phyloP scores from a whole-genome alignment of 2,329 filamentous ascomycete species.

The Xylaria hypoxylon region DNA sequence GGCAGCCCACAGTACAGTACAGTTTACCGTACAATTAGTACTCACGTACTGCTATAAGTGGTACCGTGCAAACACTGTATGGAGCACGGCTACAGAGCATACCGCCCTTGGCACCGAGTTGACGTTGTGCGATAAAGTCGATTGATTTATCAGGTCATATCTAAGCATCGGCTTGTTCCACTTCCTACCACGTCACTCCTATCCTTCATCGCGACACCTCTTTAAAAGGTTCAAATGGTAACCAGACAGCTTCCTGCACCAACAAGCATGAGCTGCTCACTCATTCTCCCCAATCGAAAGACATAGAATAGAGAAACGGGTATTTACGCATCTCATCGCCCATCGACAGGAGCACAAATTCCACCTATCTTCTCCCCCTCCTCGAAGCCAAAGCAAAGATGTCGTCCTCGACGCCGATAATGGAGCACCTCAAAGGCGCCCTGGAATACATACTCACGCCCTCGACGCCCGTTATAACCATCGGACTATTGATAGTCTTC shows the following conservation, averaged over 20 bases:
- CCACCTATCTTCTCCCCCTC: not conserved
- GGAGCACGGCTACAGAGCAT: constrained; percentile 11
- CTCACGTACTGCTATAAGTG: too few relatives aligned
- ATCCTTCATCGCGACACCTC: not conserved
- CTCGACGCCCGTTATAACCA: constrained; percentile 70
- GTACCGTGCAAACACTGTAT: not conserved
- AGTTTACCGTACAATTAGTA: not conserved
- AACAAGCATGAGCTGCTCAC: constrained; percentile 16
- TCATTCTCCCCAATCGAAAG: not conserved
- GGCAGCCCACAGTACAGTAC: not conserved
- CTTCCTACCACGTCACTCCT: constrained; percentile 35
- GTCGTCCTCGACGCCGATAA: constrained; percentile 29
- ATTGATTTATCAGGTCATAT: constrained; percentile 27
- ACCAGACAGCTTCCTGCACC: not conserved
- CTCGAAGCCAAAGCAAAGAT: constrained; percentile 21
- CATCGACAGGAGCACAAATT: not conserved
- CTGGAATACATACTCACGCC: constrained; percentile 69
- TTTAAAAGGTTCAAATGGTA: not conserved
- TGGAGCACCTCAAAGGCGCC: constrained; percentile 55
- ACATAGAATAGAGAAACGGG: not conserved
- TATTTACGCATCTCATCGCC: not conserved
- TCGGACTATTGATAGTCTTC: constrained; percentile 78
- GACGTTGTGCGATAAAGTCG: constrained; percentile 16
- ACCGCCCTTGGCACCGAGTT: constrained; percentile 28
- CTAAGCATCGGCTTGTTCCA: constrained; percentile 24